phyloP scores from a whole-genome alignment of 306 rosid genomes.

The Fagus crenata region DNA sequence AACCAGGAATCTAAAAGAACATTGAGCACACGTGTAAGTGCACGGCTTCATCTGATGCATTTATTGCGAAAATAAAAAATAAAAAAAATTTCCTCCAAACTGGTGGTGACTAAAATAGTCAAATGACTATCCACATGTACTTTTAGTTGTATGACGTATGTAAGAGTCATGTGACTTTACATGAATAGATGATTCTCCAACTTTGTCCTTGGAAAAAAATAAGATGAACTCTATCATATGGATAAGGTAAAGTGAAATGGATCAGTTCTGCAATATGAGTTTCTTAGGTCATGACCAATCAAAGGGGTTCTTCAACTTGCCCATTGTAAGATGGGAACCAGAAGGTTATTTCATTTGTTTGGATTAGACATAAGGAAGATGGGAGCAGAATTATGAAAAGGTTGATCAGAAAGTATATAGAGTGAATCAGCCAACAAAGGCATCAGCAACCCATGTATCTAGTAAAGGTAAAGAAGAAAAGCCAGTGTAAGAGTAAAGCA shows the following conservation, averaged over 20 bases:
- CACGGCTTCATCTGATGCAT: neutral
- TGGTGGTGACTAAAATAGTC: no score
- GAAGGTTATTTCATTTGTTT: neutral
- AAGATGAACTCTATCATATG: no score
- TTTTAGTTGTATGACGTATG: no score
- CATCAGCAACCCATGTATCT: neutral
- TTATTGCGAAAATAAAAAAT: neutral
- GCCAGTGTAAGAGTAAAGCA: conserved; percentile 17
- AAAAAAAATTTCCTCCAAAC: no score
- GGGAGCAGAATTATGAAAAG: neutral
- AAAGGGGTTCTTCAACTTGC: neutral
- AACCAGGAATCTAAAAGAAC: conserved; percentile 46
- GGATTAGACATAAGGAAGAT: neutral
- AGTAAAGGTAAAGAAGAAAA: neutral
- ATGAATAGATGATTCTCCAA: no score
- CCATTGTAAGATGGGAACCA: neutral
- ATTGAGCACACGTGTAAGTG: conserved; percentile 5
- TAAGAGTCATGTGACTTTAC: no score
- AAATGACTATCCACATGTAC: no score
- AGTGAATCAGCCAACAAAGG: neutral
- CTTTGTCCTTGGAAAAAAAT: no score
- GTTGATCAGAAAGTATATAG: neutral
- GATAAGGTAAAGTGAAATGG: neutral
- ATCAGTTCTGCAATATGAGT: neutral
- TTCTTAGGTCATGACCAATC: neutral